Evolutionary conservation across 2,329 filamentous ascomycete species (phyloP).

Genomic region (Lithohypha guttulata): DNA sequence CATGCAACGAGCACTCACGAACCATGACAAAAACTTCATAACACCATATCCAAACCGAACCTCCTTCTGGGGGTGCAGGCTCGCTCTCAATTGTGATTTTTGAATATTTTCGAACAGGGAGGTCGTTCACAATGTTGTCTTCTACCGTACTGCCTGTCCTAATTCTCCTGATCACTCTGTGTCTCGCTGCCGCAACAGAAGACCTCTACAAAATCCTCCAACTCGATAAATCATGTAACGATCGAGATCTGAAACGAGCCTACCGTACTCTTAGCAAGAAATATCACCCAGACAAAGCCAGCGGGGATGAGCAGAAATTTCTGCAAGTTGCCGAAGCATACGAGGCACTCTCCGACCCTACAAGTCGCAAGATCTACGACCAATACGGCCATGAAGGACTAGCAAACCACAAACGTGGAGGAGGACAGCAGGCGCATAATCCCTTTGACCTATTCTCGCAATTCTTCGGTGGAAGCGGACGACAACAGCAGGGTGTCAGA

Average conservation of each 20-base stretch:
- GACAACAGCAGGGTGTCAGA: conserved; percentile 39
- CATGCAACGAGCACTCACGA: too few species aligned
- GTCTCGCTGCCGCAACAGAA: conserved; percentile 23
- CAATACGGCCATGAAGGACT: conserved; percentile 86
- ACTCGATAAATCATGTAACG: conserved; percentile 65
- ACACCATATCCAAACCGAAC: too few species aligned
- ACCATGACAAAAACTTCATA: too few species aligned
- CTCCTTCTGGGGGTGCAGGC: too few species aligned
- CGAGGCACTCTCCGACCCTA: conserved; percentile 71
- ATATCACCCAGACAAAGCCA: conserved; percentile 96
- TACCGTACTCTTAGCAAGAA: conserved; percentile 90
- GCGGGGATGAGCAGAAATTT: conserved; percentile 76
- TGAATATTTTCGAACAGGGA: too few species aligned
- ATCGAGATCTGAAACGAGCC: conserved; percentile 84
- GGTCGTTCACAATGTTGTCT: neutral
- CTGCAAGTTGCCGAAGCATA: conserved; percentile 92
- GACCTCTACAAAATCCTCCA: conserved; percentile 61
- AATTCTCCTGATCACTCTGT: conserved; percentile 14
- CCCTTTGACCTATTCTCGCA: conserved; percentile 93
- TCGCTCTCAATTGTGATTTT: too few species aligned
- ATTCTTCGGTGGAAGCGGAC: conserved; percentile 84
- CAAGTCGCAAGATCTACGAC: conserved; percentile 83
- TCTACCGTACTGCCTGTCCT: conserved; percentile 17
- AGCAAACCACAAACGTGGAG: conserved; percentile 66
- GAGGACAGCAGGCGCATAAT: conserved; percentile 54